A percentile compares a stretch with the other conserved stretches of the same genome.
Evolutionary conservation across 306 rosid genomes (phyloP).

Genomic region (Malus asiatica): DNA sequence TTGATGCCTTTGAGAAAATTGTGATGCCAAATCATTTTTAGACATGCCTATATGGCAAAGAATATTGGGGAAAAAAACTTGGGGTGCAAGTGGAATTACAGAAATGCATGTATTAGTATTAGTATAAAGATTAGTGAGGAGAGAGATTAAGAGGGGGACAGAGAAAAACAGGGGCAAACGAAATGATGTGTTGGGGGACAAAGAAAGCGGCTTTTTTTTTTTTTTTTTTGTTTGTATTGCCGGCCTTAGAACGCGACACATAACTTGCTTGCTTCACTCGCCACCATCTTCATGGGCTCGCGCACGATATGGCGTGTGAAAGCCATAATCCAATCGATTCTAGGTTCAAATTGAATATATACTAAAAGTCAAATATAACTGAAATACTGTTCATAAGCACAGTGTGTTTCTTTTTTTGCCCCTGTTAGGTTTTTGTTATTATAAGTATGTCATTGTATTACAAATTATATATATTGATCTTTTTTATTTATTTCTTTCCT

Average conservation of each 20-base stretch:
- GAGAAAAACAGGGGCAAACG: constrained; percentile 30
- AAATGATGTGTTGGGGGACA: constrained; percentile 14
- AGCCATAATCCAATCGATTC: background rate
- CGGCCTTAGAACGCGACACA: constrained; percentile 30
- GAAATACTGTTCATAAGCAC: no score
- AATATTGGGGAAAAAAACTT: background rate
- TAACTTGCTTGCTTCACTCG: constrained; percentile 12
- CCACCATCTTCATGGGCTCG: background rate
- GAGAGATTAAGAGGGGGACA: constrained; percentile 26
- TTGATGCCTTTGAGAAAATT: background rate
- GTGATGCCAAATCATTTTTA: background rate
- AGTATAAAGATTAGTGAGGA: background rate
- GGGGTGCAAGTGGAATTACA: background rate
- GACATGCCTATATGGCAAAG: background rate
- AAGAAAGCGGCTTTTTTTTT: no score
- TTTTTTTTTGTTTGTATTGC: constrained; percentile 35
- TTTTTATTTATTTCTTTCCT: no score
- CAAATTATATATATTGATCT: no score
- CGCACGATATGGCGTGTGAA: background rate
- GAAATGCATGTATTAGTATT: background rate
- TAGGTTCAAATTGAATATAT: no score
- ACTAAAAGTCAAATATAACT: no score
- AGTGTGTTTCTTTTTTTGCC: no score
- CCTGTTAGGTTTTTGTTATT: no score
- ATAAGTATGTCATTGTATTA: no score